Conservation (phyloP, 257 asterid genomes). For the Ligustrum vulgare region DNA sequence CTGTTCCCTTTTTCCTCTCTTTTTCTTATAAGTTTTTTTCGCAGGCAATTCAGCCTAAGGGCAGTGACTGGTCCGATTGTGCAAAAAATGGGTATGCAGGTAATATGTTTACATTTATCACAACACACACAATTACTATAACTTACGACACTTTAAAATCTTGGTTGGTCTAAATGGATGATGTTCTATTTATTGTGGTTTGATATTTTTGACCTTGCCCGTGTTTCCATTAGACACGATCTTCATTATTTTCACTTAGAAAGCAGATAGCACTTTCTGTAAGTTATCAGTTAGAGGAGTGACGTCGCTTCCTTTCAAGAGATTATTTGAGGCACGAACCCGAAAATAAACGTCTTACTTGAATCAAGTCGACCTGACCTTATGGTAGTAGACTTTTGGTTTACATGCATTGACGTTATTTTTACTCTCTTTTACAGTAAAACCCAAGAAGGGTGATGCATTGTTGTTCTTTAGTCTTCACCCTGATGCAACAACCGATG, state of each 20-base stretch:
- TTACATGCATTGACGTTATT: not conserved
- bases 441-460: constrained; percentile 43
- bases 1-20: not conserved
- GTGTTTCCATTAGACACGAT: not conserved
- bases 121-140: not conserved
- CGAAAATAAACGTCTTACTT: not conserved
- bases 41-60: constrained; percentile 53
- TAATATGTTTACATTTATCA: constrained; percentile 5
- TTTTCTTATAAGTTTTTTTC: not conserved
- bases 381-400: not conserved
- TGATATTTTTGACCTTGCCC: not conserved
- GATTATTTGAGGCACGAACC: not conserved
- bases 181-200: not conserved
- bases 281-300: not conserved
- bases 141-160: not conserved
- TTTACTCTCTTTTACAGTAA: constrained; percentile 22
- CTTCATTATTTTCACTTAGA: not conserved
- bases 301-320: not conserved
- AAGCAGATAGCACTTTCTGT: not conserved
- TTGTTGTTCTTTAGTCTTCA: constrained; percentile 41
- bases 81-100: constrained; percentile 71
- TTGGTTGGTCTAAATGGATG: not conserved
- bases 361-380: not conserved
- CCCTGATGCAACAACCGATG: constrained; percentile 34
- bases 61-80: constrained; percentile 68